Evolutionary conservation across 2,329 filamentous ascomycete species (phyloP).

Genomic region (Periconia sp.): DNA sequence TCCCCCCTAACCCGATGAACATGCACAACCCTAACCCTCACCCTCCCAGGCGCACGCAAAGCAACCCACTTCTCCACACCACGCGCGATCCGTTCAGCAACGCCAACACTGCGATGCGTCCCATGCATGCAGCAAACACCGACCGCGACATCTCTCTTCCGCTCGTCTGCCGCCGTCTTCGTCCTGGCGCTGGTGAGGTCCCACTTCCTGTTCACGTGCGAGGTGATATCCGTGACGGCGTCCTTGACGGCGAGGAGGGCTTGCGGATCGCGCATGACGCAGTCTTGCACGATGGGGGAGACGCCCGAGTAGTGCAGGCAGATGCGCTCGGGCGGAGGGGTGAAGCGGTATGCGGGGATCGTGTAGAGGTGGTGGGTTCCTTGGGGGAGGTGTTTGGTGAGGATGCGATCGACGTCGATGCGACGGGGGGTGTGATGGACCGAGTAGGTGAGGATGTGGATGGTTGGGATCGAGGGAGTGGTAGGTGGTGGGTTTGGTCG

Average conservation of each 20-base stretch:
- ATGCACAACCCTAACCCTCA: constrained; percentile 26
- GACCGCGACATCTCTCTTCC: constrained; percentile 13
- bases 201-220: constrained; percentile 1
- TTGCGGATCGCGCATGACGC: constrained; percentile 18
- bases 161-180: background rate
- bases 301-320: constrained; percentile 27
- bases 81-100: constrained; percentile 30
- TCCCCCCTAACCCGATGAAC: constrained; percentile 26
- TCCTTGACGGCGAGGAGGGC: constrained; percentile 15
- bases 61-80: constrained; percentile 11
- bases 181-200: background rate
- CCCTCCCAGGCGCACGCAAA: constrained; percentile 7
- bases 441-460: constrained; percentile 29
- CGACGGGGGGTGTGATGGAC: constrained; percentile 6
- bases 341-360: constrained; percentile 20
- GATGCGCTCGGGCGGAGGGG: constrained; percentile 12
- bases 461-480: constrained; percentile 13
- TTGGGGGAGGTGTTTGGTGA: constrained; percentile 13
- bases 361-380: constrained; percentile 26
- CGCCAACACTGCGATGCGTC: constrained; percentile 35
- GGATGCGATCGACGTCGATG: constrained; percentile 5
- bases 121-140: constrained; percentile 29
- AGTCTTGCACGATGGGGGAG: constrained; percentile 19
- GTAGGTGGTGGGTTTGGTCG: background rate
- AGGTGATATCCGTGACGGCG: constrained; percentile 15